These are phyloP conservation scores for Colletotrichum chlorophyti DNA, from an alignment of 2,329 filamentous ascomycete species.

Conservation along the genomic window DNA sequence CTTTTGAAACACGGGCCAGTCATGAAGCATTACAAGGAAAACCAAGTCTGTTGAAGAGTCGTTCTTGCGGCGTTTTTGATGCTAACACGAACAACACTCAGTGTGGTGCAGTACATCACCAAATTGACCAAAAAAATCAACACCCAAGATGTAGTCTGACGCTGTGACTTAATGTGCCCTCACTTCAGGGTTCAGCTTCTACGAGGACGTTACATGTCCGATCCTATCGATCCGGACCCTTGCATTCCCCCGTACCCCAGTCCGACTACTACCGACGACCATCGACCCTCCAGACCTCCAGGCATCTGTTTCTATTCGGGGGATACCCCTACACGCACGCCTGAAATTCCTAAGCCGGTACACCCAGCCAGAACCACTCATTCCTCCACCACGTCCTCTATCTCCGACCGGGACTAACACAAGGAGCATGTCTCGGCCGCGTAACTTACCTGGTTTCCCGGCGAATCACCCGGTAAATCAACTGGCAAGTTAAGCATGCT, in stretches of 20 bases:
- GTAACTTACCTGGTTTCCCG: background rate
- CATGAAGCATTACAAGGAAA: too few species aligned
- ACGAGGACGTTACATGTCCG: background rate
- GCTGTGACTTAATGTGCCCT: background rate
- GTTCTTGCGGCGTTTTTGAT: too few species aligned
- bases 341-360: background rate
- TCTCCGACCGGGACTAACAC: background rate
- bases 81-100: too few species aligned
- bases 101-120: too few species aligned
- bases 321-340: background rate
- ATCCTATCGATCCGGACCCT: background rate
- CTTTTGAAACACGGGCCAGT: too few species aligned
- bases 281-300: background rate
- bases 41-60: too few species aligned
- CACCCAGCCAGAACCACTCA: constrained; percentile 8
- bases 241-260: background rate
- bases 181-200: background rate
- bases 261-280: constrained; percentile 6
- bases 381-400: background rate
- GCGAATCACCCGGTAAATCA: background rate
- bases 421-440: background rate
- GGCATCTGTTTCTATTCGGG: constrained; percentile 1
- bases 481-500: too few species aligned
- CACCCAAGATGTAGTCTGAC: background rate
- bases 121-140: too few species aligned